A percentile compares a stretch with the other conserved stretches of the same genome.
Evolutionary conservation across 805 yeast genomes (phyloP).

Genomic region (Saccharomyces paradoxus): DNA sequence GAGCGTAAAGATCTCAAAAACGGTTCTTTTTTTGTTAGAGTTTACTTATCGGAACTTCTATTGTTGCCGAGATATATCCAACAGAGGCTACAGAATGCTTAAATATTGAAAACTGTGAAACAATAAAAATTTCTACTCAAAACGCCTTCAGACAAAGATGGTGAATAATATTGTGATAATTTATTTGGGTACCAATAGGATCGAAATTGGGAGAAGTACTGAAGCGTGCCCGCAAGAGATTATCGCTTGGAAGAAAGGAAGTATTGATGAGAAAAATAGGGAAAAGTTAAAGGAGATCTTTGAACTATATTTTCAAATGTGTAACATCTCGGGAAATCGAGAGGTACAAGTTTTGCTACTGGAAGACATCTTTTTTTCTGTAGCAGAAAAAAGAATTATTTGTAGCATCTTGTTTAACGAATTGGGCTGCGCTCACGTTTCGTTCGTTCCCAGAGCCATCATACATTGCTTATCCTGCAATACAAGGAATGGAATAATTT

Average conservation of each 20-base stretch:
- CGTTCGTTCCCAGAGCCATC: slow-evolving; percentile 30
- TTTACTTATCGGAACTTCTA: neutral
- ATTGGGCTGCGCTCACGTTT: slow-evolving; percentile 28
- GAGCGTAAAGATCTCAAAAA: neutral
- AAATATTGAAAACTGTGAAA: neutral
- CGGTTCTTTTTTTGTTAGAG: neutral
- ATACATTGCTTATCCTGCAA: slow-evolving; percentile 34
- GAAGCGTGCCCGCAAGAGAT: neutral
- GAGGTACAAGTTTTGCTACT: neutral
- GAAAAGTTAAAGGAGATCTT: neutral
- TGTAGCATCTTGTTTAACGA: slow-evolving; percentile 22
- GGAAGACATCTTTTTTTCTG: slow-evolving; percentile 29
- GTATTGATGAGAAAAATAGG: neutral
- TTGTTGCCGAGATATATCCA: neutral
- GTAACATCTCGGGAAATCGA: neutral
- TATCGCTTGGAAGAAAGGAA: neutral
- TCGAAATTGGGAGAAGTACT: neutral
- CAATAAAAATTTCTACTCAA: neutral
- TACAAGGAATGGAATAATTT: slow-evolving; percentile 27
- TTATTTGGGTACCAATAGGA: neutral
- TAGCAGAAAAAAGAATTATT: slow-evolving; percentile 20
- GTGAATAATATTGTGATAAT: neutral
- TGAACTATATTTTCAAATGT: neutral
- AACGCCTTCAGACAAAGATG: neutral
- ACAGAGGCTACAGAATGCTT: neutral